Evolutionary conservation across 371 early-diverging fungal species (phyloP).

Genomic region (Mortierella sp.): DNA sequence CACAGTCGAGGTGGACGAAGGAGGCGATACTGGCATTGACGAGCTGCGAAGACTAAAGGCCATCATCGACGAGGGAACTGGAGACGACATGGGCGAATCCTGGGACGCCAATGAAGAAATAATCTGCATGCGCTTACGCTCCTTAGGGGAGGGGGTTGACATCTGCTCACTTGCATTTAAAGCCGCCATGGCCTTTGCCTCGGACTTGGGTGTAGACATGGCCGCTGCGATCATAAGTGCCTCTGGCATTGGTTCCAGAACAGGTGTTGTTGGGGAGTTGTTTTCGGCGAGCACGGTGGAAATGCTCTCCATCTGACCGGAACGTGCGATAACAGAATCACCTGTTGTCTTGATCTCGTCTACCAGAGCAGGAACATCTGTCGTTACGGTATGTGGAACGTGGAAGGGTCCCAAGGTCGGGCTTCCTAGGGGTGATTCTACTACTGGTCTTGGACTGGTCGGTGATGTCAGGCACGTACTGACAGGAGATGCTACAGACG

Average conservation of each 20-base stretch:
- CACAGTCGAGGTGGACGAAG: slow-evolving; percentile 5
- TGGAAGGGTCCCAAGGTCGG: slow-evolving; percentile 38
- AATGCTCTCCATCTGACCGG: slow-evolving; percentile 11
- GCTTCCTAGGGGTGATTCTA: slow-evolving; percentile 29
- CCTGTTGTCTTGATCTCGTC: background rate
- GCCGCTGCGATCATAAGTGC: background rate
- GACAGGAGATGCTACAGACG: background rate
- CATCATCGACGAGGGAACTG: slow-evolving; percentile 27
- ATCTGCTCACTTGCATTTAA: background rate
- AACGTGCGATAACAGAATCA: background rate
- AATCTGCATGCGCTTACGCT: background rate
- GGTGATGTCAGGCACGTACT: background rate
- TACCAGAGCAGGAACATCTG: background rate
- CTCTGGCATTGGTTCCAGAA: background rate
- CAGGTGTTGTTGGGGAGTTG: background rate
- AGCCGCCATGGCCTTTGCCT: background rate
- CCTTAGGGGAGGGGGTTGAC: slow-evolving; percentile 2
- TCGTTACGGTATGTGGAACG: slow-evolving; percentile 10
- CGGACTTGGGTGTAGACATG: background rate
- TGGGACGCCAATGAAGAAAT: slow-evolving; percentile 3
- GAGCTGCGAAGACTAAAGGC: slow-evolving; percentile 19
- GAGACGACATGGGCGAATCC: slow-evolving; percentile 23
- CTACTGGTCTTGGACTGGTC: background rate
- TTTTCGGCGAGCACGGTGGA: slow-evolving; percentile 3
- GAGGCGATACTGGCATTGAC: slow-evolving; percentile 1